A percentile compares a stretch with the other conserved stretches of the same genome.
Evolutionary conservation across 1,284 basidiomycete genomes (phyloP).

Genomic region (Apiotrichum brassicae): DNA sequence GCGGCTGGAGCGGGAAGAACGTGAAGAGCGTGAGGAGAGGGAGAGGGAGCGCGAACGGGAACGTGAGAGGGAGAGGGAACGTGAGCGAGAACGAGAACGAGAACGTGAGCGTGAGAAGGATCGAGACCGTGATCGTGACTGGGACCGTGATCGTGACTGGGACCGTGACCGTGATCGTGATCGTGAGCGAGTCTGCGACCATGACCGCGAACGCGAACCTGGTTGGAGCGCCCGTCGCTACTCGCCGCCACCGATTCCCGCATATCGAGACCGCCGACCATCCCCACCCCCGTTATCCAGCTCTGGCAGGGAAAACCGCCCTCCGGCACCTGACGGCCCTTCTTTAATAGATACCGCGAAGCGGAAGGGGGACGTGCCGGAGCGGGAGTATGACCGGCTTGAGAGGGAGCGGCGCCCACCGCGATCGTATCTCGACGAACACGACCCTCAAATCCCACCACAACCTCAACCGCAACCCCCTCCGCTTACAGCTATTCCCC

Average conservation of each 20-base stretch:
- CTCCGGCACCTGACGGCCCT: not conserved
- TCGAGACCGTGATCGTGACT: not conserved
- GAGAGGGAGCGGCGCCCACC: not conserved
- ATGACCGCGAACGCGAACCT: not conserved
- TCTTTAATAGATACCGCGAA: not conserved
- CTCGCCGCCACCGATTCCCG: not conserved
- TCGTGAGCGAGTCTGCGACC: not conserved
- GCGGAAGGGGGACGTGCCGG: not conserved
- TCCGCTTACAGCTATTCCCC: not conserved
- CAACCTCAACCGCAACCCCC: too few relatives aligned
- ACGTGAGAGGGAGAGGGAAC: not conserved
- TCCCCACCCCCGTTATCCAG: not conserved
- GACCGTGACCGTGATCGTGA: not conserved
- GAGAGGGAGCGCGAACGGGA: not conserved
- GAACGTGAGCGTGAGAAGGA: not conserved
- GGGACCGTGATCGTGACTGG: not conserved
- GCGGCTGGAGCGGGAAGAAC: not conserved
- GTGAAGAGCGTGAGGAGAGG: not conserved
- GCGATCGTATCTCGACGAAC: not conserved
- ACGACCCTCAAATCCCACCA: too few relatives aligned
- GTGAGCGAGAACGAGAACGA: not conserved
- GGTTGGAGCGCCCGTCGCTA: not conserved
- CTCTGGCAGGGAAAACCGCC: constrained; percentile 1
- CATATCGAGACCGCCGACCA: not conserved
- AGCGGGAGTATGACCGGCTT: not conserved